phyloP scores from a whole-genome alignment of 2,329 filamentous ascomycete species.

The Bipolaris oryzae region DNA sequence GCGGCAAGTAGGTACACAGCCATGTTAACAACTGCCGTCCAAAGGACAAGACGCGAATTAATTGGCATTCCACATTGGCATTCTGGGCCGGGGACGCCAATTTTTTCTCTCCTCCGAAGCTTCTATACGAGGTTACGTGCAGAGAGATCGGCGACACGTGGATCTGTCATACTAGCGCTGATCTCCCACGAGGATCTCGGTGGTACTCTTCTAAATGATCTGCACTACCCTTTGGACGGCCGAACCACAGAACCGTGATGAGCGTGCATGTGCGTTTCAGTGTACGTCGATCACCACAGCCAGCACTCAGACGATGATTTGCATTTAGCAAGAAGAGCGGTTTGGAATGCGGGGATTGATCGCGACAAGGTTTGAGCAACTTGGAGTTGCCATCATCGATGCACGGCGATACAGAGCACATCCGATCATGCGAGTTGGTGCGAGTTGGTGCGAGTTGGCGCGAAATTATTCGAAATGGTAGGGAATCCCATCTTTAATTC shows the following conservation, averaged over 20 bases:
- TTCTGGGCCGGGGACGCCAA: no score
- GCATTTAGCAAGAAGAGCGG: neutral
- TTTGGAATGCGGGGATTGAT: neutral
- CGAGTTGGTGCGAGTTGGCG: neutral
- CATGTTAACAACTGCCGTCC: no score
- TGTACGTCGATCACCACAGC: conserved; percentile 5
- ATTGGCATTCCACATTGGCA: no score
- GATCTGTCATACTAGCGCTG: conserved; percentile 3
- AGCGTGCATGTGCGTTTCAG: conserved; percentile 8
- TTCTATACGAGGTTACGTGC: no score
- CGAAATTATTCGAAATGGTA: neutral
- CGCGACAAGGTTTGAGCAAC: neutral
- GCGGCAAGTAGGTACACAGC: no score
- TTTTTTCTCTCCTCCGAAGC: no score
- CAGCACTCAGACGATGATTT: neutral
- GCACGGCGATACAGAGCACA: neutral
- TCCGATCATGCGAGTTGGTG: neutral
- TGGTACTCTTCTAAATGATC: conserved; percentile 10
- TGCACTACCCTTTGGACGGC: conserved; percentile 4
- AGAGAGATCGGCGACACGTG: neutral
- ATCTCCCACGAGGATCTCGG: conserved; percentile 6
- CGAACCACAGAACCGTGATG: neutral
- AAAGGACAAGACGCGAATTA: no score
- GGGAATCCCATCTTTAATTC: neutral
- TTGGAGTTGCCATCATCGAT: neutral